These are phyloP conservation scores for Blepharisma undulans DNA, from an alignment of 169 alveolate species.

Conservation along the genomic window DNA sequence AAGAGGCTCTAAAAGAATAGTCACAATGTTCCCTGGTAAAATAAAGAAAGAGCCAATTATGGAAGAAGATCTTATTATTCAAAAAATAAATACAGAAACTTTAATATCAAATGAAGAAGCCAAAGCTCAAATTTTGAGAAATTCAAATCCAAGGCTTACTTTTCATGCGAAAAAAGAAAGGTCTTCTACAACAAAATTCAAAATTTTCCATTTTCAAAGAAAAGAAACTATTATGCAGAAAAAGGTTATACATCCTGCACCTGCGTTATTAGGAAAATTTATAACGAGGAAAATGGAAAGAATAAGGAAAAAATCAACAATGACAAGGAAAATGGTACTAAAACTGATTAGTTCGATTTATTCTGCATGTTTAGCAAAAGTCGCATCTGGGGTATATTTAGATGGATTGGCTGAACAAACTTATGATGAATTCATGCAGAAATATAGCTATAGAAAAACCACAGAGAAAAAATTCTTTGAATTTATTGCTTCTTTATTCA, in stretches of 20 bases:
- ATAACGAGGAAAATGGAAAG: background rate
- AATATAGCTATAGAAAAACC: conserved; percentile 48
- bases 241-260: background rate
- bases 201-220: background rate
- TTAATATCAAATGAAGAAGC: background rate
- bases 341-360: background rate
- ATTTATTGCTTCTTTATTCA: conserved; percentile 27
- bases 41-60: background rate
- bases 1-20: background rate
- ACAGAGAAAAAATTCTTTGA: conserved; percentile 55
- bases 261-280: background rate
- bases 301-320: background rate
- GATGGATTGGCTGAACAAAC: conserved; percentile 27
- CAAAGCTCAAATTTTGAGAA: background rate
- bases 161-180: background rate
- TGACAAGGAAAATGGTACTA: conserved; percentile 5
- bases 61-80: background rate
- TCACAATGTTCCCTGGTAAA: background rate
- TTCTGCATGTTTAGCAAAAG: background rate
- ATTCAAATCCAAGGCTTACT: background rate
- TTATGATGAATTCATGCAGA: conserved; percentile 52
- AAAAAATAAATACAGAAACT: background rate
- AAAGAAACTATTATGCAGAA: background rate
- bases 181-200: background rate
- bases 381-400: background rate